Conservation (phyloP, 2,329 filamentous ascomycete species). For the Ophiostoma himal-ulmi region DNA sequence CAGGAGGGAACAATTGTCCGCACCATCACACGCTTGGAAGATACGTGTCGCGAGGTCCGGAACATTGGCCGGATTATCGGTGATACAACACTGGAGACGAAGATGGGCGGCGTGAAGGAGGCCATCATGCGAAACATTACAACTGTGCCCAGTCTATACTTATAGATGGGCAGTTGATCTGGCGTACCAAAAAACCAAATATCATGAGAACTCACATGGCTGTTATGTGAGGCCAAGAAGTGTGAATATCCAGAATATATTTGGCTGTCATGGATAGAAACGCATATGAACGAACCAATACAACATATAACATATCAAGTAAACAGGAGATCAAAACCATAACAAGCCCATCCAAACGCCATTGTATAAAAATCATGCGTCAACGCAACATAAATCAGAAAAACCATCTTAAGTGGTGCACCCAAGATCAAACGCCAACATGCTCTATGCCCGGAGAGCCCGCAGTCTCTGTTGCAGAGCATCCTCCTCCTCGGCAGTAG, state of each 20-base stretch:
- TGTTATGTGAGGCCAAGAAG: neutral
- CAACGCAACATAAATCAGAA: constrained; percentile 41
- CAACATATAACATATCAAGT: neutral
- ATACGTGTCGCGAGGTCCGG: constrained; percentile 95
- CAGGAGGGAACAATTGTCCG: constrained; percentile 95
- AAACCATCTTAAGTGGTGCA: constrained; percentile 31
- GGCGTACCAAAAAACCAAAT: neutral
- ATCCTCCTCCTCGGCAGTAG: constrained; percentile 73
- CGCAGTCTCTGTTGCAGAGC: constrained; percentile 58
- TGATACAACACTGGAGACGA: constrained; percentile 84
- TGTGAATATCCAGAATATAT: neutral
- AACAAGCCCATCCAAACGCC: neutral
- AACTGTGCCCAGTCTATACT: constrained; percentile 80
- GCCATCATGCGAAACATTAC: constrained; percentile 96
- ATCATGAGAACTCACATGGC: neutral
- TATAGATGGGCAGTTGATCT: constrained; percentile 46
- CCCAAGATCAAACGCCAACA: neutral
- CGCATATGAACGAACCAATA: neutral
- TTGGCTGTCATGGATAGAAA: neutral
- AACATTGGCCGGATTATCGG: constrained; percentile 94
- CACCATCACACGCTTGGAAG: constrained; percentile 87
- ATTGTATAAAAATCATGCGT: neutral
- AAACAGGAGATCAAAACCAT: neutral
- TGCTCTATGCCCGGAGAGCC: constrained; percentile 46
- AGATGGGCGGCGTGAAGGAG: constrained; percentile 97